Conservation (phyloP, 2,329 filamentous ascomycete species). For the Claviceps sp. region DNA sequence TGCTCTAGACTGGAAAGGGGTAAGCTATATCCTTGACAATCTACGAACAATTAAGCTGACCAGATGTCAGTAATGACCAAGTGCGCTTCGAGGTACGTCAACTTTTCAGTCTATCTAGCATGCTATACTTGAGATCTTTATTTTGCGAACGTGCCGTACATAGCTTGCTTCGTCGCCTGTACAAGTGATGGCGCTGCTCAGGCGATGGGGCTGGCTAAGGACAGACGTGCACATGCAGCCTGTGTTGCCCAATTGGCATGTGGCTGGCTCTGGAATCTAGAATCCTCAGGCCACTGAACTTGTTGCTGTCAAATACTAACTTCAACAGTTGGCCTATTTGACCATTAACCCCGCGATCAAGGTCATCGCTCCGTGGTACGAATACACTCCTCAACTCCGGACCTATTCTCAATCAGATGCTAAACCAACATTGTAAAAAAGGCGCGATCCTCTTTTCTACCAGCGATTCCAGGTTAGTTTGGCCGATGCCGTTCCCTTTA, state of each 20-base stretch:
- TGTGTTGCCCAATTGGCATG: not conserved
- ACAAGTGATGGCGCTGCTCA: not conserved
- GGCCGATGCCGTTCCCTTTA: not conserved
- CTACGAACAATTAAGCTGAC: not conserved
- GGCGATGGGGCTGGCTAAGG: not conserved
- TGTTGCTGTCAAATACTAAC: not conserved
- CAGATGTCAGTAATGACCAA: not conserved
- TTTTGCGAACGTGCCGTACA: not conserved
- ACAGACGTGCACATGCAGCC: not conserved
- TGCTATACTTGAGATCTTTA: not conserved
- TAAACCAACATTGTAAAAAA: not conserved
- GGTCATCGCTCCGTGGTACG: conserved; percentile 2
- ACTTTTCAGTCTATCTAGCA: not conserved
- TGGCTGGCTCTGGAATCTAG: not conserved
- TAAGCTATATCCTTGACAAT: not conserved
- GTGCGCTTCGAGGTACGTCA: conserved; percentile 1
- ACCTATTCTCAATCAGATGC: not conserved
- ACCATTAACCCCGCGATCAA: conserved; percentile 1
- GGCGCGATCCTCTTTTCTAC: conserved; percentile 2
- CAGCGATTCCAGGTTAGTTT: not conserved
- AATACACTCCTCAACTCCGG: not conserved
- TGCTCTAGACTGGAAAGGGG: conserved; percentile 1
- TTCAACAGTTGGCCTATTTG: not conserved
- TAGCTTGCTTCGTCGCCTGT: not conserved
- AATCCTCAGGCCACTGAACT: no score